phyloP scores from a whole-genome alignment of 2,329 filamentous ascomycete species.

The Penicillium occitanis region DNA sequence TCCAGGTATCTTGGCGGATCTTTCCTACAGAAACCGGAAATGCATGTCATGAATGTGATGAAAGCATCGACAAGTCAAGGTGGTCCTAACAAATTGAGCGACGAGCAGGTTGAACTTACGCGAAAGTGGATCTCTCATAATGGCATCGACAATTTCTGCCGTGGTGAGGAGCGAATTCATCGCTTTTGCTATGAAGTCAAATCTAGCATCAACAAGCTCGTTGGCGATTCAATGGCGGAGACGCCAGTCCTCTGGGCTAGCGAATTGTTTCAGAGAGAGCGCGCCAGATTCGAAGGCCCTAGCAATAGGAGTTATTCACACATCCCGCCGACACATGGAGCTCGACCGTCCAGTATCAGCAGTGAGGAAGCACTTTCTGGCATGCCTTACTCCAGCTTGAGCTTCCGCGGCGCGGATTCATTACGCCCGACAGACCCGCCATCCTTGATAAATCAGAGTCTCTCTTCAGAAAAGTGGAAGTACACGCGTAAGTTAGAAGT shows the following conservation, averaged over 20 bases:
- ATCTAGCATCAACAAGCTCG: constrained; percentile 78
- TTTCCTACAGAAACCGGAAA: constrained; percentile 76
- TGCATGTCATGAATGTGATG: constrained; percentile 82
- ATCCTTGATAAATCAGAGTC: constrained; percentile 57
- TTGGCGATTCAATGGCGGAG: constrained; percentile 79
- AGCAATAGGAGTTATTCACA: constrained; percentile 38
- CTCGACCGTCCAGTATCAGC: constrained; percentile 46
- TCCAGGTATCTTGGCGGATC: constrained; percentile 52
- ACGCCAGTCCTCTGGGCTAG: constrained; percentile 91
- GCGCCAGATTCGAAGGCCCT: constrained; percentile 43
- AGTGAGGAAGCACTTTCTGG: constrained; percentile 43
- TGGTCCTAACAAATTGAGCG: constrained; percentile 91
- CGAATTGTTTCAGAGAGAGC: constrained; percentile 77
- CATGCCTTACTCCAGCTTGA: constrained; percentile 28
- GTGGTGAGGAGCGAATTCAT: constrained; percentile 91
- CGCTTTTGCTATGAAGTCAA: constrained; percentile 89
- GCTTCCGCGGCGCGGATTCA: constrained; percentile 33
- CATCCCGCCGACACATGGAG: constrained; percentile 47
- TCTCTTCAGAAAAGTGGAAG: constrained; percentile 67
- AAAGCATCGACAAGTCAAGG: constrained; percentile 80
- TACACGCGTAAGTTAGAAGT: constrained; percentile 58
- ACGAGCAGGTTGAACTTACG: constrained; percentile 87
- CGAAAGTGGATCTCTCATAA: constrained; percentile 77
- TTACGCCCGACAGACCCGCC: constrained; percentile 36
- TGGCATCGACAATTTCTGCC: constrained; percentile 88